Percentiles rank a stretch among this genome's conserved stretches.
Evolutionary conservation across 192 early-diverging fungal genomes (phyloP).

Genomic region (Pecoramyces ruminantium): DNA sequence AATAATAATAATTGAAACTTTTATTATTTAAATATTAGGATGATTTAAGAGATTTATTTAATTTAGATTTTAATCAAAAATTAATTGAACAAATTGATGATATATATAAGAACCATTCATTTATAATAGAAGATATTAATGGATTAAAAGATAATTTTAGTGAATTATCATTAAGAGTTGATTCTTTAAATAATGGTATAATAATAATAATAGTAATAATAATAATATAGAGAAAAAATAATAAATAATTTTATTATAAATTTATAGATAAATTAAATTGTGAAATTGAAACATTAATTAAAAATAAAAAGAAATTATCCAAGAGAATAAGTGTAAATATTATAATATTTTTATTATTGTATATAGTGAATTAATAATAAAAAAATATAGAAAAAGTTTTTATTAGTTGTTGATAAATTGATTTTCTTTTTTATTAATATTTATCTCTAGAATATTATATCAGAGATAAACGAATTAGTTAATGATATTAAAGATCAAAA

Average conservation of each 20-base stretch:
- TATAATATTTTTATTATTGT: no score
- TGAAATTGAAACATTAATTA: not conserved
- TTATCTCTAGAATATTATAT: not conserved
- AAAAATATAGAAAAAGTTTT: no score
- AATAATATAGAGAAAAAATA: no score
- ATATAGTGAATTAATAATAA: no score
- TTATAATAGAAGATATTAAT: not conserved
- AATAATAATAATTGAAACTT: no score
- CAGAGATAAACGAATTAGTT: not conserved
- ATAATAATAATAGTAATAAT: no score
- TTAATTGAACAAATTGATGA: not conserved
- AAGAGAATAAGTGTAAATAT: not conserved
- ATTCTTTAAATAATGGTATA: not conserved
- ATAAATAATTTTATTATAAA: no score
- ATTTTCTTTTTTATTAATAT: not conserved
- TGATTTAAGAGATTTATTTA: not conserved
- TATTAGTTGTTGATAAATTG: no score
- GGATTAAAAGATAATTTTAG: not conserved
- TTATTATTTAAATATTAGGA: no score
- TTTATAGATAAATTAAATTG: not conserved
- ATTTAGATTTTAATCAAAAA: not conserved
- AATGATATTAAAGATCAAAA: not conserved
- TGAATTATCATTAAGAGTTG: not conserved
- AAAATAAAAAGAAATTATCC: not conserved
- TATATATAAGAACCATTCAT: not conserved